phyloP scores from a whole-genome alignment of 1,284 basidiomycete genomes.

The Paramarasmius palmivorus region DNA sequence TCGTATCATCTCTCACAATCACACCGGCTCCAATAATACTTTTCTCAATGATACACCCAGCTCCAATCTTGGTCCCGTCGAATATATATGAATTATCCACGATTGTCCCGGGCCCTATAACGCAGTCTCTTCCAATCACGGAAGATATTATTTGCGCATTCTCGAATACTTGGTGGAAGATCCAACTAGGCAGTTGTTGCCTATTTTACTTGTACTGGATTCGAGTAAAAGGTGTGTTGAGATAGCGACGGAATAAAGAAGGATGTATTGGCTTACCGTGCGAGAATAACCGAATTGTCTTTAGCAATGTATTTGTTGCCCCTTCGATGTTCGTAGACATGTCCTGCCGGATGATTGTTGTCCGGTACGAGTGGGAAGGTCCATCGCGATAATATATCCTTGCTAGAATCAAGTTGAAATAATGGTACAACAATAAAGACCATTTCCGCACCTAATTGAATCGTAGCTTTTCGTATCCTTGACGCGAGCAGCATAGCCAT shows the following conservation, averaged over 20 bases:
- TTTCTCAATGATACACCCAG: conserved; percentile 70
- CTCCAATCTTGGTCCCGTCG: conserved; percentile 78
- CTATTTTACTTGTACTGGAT: conserved; percentile 76
- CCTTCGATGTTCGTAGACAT: conserved; percentile 79
- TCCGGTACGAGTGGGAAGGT: conserved; percentile 95
- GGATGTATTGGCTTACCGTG: conserved; percentile 52
- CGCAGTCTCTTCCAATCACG: conserved; percentile 76
- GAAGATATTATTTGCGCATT: conserved; percentile 67
- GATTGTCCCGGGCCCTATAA: conserved; percentile 62
- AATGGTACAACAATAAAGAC: conserved; percentile 3
- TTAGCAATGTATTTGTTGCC: conserved; percentile 87
- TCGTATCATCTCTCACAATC: conserved; percentile 65
- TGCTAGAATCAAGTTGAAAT: conserved; percentile 45
- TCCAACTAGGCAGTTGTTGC: conserved; percentile 83
- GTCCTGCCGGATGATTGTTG: conserved; percentile 83
- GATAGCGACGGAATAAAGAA: conserved; percentile 2
- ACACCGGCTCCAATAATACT: conserved; percentile 83
- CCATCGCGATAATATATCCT: conserved; percentile 91
- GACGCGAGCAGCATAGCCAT: conserved; percentile 87
- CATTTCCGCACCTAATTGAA: conserved; percentile 64
- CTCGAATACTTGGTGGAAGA: conserved; percentile 65
- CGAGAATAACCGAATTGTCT: conserved; percentile 70
- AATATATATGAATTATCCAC: conserved; percentile 83
- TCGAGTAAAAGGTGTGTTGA: conserved; percentile 3
- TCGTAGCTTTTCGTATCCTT: conserved; percentile 90